These are phyloP conservation scores for Leccinum arenicola DNA, from an alignment of 768 basidiomycete genomes.

Conservation along the genomic window DNA sequence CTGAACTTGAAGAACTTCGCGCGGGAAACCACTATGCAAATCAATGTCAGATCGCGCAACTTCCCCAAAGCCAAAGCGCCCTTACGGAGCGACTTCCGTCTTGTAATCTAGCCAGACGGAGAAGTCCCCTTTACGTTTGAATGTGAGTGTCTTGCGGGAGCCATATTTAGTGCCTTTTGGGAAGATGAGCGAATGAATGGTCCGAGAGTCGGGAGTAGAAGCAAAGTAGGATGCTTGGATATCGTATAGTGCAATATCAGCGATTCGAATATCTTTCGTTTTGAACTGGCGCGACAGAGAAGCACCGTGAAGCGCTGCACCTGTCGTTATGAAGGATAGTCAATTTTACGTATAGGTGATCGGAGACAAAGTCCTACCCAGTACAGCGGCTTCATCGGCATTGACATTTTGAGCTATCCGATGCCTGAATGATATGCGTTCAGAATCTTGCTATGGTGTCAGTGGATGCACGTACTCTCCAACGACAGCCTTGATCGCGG, in stretches of 20 bases:
- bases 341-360: constrained; percentile 2
- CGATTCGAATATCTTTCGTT: constrained; percentile 89
- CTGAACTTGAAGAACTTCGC: constrained; percentile 69
- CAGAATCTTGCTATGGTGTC: neutral
- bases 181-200: constrained; percentile 76
- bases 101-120: constrained; percentile 77
- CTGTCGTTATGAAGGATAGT: constrained; percentile 23
- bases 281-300: constrained; percentile 86
- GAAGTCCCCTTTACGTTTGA: constrained; percentile 86
- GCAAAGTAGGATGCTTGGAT: constrained; percentile 78
- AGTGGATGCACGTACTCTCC: constrained; percentile 57
- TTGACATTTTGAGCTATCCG: constrained; percentile 95
- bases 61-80: constrained; percentile 4
- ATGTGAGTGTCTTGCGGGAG: constrained; percentile 81
- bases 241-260: constrained; percentile 71
- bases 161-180: constrained; percentile 73
- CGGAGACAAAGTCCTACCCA: constrained; percentile 45
- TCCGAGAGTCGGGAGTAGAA: constrained; percentile 52
- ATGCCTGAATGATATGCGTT: constrained; percentile 39
- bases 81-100: constrained; percentile 57
- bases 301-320: constrained; percentile 90
- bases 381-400: constrained; percentile 92
- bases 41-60: constrained; percentile 4
- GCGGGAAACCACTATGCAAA: constrained; percentile 59
- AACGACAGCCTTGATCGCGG: constrained; percentile 71